Evolutionary conservation across 108 stramenopile genomes (phyloP).

Genomic region (Skeletonema grethae): DNA sequence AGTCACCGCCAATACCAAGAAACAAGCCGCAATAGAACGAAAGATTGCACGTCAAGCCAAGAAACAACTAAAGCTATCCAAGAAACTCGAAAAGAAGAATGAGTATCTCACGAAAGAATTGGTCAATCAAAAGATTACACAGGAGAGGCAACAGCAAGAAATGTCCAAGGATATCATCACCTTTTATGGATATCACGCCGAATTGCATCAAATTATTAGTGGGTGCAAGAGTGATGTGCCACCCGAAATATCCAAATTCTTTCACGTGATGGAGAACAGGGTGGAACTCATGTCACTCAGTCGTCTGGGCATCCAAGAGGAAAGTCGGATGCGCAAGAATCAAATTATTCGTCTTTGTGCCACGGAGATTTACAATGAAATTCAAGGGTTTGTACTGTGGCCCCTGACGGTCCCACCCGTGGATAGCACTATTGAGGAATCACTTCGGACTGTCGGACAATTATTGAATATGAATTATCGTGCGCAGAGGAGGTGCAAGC

Average conservation of each 20-base stretch:
- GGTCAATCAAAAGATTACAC: constrained; percentile 30
- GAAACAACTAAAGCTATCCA: constrained; percentile 14
- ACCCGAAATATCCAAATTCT: constrained; percentile 36
- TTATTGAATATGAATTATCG: constrained; percentile 44
- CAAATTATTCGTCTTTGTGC: constrained; percentile 41
- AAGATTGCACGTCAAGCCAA: constrained; percentile 9
- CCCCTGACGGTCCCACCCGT: constrained; percentile 24
- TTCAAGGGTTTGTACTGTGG: constrained; percentile 20
- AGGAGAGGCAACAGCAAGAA: constrained; percentile 25
- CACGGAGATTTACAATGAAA: constrained; percentile 44
- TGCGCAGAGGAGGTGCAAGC: constrained; percentile 28
- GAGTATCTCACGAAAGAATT: constrained; percentile 20
- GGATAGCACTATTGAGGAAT: constrained; percentile 32
- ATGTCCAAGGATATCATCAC: constrained; percentile 28
- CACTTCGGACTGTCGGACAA: constrained; percentile 29
- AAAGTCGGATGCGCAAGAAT: constrained; percentile 39
- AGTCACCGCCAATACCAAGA: background rate
- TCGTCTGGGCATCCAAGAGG: constrained; percentile 23
- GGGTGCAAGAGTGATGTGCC: constrained; percentile 43
- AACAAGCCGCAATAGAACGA: background rate
- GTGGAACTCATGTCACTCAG: constrained; percentile 42
- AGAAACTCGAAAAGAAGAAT: constrained; percentile 17
- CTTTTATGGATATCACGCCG: constrained; percentile 35
- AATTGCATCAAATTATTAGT: constrained; percentile 30
- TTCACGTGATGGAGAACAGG: constrained; percentile 36